Evolutionary conservation across 2,329 filamentous ascomycete species (phyloP).

Genomic region (Aspergillus sp.): DNA sequence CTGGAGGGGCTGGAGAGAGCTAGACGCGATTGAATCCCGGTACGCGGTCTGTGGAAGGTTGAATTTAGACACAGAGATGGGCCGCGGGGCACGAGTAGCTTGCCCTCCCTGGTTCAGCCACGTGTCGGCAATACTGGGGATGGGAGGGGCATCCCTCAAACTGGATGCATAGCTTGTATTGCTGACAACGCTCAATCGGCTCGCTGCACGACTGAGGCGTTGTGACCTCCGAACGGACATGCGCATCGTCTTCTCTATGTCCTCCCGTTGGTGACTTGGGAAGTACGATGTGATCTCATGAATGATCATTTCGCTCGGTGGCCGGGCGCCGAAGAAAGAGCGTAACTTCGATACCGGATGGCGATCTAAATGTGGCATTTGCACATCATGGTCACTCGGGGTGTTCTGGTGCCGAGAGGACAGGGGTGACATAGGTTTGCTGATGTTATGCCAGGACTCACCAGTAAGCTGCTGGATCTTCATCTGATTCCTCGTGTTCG

Average conservation of each 20-base stretch:
- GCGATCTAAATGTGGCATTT: constrained; percentile 27
- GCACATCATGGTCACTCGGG: constrained; percentile 27
- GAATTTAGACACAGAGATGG: constrained; percentile 59
- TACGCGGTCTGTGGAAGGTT: constrained; percentile 62
- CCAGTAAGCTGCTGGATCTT: constrained; percentile 89
- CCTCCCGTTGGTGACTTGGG: constrained; percentile 87
- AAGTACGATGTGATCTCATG: constrained; percentile 97
- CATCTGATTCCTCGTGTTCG: constrained; percentile 74
- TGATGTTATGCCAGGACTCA: constrained; percentile 79
- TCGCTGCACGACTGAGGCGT: constrained; percentile 87
- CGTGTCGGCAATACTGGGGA: constrained; percentile 90
- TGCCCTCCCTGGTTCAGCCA: constrained; percentile 70
- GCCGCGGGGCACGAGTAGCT: constrained; percentile 50
- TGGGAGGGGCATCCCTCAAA: constrained; percentile 86
- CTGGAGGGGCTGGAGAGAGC: constrained; percentile 82
- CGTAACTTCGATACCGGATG: constrained; percentile 40
- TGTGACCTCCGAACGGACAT: constrained; percentile 88
- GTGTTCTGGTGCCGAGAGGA: constrained; percentile 35
- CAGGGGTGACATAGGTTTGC: constrained; percentile 79
- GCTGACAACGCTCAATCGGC: constrained; percentile 88
- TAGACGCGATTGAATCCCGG: constrained; percentile 85
- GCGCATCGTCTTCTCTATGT: constrained; percentile 92
- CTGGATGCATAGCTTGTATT: constrained; percentile 91
- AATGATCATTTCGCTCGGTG: constrained; percentile 94
- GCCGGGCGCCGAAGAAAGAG: constrained; percentile 84